Conservation (phyloP, 805 yeast genomes). For the Pichia cabralensis region DNA sequence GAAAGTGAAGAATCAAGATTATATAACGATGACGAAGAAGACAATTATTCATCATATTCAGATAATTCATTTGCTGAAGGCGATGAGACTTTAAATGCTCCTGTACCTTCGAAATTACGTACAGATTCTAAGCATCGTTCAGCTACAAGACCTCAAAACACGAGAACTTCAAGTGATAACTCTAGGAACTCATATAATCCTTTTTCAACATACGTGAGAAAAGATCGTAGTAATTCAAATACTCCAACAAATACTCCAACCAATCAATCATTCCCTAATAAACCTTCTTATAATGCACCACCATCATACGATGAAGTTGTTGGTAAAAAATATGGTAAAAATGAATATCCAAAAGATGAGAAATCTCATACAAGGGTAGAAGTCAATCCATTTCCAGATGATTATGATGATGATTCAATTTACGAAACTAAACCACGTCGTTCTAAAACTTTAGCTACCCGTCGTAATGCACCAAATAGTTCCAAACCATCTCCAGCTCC, state of each 20-base stretch:
- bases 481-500: constrained; percentile 5
- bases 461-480: constrained; percentile 11
- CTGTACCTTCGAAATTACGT: neutral
- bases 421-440: constrained; percentile 7
- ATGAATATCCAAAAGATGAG: constrained; percentile 35
- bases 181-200: constrained; percentile 10
- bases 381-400: constrained; percentile 21
- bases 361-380: too few relatives aligned
- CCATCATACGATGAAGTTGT: constrained; percentile 68
- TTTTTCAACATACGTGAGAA: constrained; percentile 4
- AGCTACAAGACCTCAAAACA: constrained; percentile 12
- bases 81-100: constrained; percentile 11
- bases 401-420: too few relatives aligned
- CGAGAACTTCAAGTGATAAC: constrained; percentile 8
- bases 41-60: constrained; percentile 33
- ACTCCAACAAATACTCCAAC: constrained; percentile 1
- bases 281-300: constrained; percentile 36
- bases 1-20: constrained; percentile 20
- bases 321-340: constrained; percentile 28
- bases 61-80: constrained; percentile 23
- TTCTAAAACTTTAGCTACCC: constrained; percentile 8
- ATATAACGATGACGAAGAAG: constrained; percentile 7
- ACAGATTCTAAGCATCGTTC: too few relatives aligned
- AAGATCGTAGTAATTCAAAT: constrained; percentile 5
- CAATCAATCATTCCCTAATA: neutral